Evolutionary conservation across 768 basidiomycete species (phyloP).

Genomic region (Cystofilobasidium capitatum): DNA sequence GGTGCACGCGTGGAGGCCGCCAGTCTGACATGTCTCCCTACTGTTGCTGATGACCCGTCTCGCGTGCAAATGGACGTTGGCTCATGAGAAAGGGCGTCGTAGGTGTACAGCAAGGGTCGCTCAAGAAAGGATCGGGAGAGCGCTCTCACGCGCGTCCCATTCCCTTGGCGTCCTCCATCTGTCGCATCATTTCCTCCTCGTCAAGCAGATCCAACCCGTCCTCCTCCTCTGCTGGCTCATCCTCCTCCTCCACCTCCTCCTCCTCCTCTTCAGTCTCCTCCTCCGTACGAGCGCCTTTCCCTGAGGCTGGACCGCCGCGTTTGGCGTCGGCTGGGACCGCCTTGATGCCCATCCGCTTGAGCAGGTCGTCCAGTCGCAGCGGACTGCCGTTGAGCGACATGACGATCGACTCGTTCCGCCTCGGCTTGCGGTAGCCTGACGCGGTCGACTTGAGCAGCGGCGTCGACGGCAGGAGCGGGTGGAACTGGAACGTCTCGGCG

Average conservation of each 20-base stretch:
- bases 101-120: too few relatives aligned
- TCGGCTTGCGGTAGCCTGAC: background rate
- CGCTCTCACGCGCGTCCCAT: background rate
- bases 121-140: too few relatives aligned
- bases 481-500: constrained; percentile 13
- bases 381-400: constrained; percentile 23
- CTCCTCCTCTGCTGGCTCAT: background rate
- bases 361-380: background rate
- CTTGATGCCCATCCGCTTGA: background rate
- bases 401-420: constrained; percentile 13
- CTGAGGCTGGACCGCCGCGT: too few relatives aligned
- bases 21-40: too few relatives aligned
- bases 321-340: background rate
- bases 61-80: too few relatives aligned
- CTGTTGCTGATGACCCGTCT: too few relatives aligned
- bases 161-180: background rate
- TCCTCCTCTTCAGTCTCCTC: background rate
- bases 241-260: background rate
- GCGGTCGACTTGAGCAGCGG: constrained; percentile 1
- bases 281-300: too few relatives aligned
- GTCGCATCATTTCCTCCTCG: constrained; percentile 13
- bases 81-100: too few relatives aligned
- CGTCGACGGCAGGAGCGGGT: constrained; percentile 12
- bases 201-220: constrained; percentile 16
- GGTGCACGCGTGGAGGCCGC: constrained; percentile 58